Evolutionary conservation across 208 protist species (phyloP).

Genomic region (Leishmania mexicana): DNA sequence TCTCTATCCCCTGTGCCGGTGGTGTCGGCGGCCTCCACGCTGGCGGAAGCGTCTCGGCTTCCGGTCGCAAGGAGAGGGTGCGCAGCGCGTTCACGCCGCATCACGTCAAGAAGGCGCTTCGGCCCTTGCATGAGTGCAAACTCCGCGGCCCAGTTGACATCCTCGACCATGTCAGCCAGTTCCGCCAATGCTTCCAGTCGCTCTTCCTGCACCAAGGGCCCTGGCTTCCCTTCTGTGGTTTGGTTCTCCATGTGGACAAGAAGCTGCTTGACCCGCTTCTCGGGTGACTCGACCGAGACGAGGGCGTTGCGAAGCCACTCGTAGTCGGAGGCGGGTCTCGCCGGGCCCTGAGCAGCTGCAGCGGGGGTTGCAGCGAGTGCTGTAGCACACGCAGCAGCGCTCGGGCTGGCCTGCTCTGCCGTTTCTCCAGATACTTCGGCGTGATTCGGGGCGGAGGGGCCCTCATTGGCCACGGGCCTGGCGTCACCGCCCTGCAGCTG

Average conservation of each 20-base stretch:
- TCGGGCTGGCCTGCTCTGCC: not conserved
- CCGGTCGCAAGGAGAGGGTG: not conserved
- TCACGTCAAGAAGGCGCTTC: conserved; percentile 37
- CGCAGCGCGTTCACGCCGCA: conserved; percentile 19
- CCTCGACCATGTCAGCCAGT: conserved; percentile 87
- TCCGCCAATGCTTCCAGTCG: conserved; percentile 56
- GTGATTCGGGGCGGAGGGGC: not conserved
- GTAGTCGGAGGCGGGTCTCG: conserved; percentile 42
- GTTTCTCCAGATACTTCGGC: not conserved
- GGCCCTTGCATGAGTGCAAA: conserved; percentile 81
- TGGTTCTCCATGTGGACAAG: conserved; percentile 32
- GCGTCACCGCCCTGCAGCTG: conserved; percentile 15
- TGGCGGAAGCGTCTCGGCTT: not conserved
- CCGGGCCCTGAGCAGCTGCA: not conserved
- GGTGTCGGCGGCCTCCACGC: not conserved
- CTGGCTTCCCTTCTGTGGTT: not conserved
- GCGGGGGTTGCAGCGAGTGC: not conserved
- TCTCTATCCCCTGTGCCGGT: not conserved
- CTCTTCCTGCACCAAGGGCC: conserved; percentile 17
- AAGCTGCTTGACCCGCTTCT: conserved; percentile 58
- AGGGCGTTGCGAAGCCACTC: conserved; percentile 74
- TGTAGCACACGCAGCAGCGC: not conserved
- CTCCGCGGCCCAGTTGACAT: conserved; percentile 89
- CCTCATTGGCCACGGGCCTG: no score
- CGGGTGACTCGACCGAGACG: conserved; percentile 72